Evolutionary conservation across 306 rosid genomes (phyloP).

Genomic region (Corylus heterophylla): DNA sequence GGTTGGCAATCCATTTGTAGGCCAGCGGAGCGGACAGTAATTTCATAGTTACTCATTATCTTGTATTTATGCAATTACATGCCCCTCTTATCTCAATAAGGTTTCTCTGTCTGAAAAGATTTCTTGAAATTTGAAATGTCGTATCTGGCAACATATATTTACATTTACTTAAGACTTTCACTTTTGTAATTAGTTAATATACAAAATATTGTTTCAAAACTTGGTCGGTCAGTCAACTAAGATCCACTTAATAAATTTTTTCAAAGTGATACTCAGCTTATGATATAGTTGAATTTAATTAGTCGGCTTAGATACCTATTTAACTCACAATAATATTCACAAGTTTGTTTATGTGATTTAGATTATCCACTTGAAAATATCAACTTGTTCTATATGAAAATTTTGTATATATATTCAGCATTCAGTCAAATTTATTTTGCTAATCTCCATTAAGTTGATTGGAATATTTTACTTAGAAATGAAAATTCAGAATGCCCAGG

Average conservation of each 20-base stretch:
- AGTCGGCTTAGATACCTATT: neutral
- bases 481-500: neutral
- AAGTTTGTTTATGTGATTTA: neutral
- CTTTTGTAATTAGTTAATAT: neutral
- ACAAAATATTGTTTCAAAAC: neutral
- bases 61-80: neutral
- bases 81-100: neutral
- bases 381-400: neutral
- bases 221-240: too few relatives aligned
- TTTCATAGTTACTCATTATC: slow-evolving; percentile 22
- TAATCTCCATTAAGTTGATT: neutral
- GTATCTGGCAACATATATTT: neutral
- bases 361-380: neutral
- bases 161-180: neutral
- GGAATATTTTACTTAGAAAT: neutral
- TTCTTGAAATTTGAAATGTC: neutral
- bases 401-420: neutral
- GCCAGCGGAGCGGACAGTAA: slow-evolving; percentile 37
- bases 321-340: neutral
- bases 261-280: neutral
- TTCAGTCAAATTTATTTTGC: neutral
- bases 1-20: slow-evolving; percentile 62
- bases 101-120: neutral
- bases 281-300: neutral
- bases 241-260: neutral